A percentile compares a stretch with the other conserved stretches of the same genome.
These are phyloP conservation scores for Prunus padus DNA, from an alignment of 306 rosid genomes.

Conservation along the genomic window DNA sequence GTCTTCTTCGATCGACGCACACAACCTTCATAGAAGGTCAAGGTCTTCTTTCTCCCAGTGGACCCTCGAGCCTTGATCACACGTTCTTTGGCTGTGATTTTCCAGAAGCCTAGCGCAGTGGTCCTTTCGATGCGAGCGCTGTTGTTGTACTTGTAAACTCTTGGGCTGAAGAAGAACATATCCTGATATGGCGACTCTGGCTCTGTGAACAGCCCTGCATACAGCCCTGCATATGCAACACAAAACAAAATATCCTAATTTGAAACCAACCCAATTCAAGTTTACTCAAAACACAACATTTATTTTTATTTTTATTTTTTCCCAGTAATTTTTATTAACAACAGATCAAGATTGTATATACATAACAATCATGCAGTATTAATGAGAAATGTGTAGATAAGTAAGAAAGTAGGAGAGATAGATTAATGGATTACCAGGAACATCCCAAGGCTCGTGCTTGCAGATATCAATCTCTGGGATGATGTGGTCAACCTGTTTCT, in stretches of 20 bases:
- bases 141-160: slow-evolving; percentile 34
- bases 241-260: too few relatives aligned
- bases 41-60: slow-evolving; percentile 59
- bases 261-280: background rate
- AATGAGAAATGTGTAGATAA: too few relatives aligned
- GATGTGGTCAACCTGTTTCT: slow-evolving; percentile 18
- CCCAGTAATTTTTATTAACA: background rate
- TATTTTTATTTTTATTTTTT: too few relatives aligned
- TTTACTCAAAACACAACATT: background rate
- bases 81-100: slow-evolving; percentile 54
- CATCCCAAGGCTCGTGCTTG: slow-evolving; percentile 50
- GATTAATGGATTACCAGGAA: slow-evolving; percentile 36
- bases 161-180: slow-evolving; percentile 58
- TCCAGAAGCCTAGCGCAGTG: slow-evolving; percentile 61
- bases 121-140: slow-evolving; percentile 43
- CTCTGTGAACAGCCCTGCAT: background rate
- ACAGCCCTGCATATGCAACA: background rate
- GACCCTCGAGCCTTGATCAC: slow-evolving; percentile 26
- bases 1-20: slow-evolving; percentile 26
- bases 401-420: too few relatives aligned
- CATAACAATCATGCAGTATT: too few relatives aligned
- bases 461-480: slow-evolving; percentile 45
- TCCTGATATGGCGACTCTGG: slow-evolving; percentile 30
- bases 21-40: slow-evolving; percentile 50
- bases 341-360: background rate